Evolutionary conservation across 371 early-diverging fungal genomes (phyloP), one percentile per base, ranked within the genome.

Genomic region (Coemansia sp.): DNA sequence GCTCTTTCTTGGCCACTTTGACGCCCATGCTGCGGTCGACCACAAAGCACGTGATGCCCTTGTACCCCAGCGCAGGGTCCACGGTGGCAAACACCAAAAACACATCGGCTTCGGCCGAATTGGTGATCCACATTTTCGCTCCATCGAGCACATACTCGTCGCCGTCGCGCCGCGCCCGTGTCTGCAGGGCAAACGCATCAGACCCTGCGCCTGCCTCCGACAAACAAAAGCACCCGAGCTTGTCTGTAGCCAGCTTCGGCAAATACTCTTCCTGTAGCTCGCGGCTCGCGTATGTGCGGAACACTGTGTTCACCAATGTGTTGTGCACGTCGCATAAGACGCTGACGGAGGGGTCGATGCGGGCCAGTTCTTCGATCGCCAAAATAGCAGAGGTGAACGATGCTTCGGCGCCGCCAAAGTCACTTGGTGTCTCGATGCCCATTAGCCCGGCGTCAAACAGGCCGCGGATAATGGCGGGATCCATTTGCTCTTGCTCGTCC

Each of bases 21-120:
- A 98, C 91, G 63, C 99, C 99, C 94, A 89, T 89, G n/a, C 87
- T 88, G 82, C 93, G 93, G 63, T 98, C 97, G 18, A 97, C 95
- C 48, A 96, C 89, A 71, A 98, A 98, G 83, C 96, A 96, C 37
- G 98, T 96, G 74, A 98, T 98, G 57, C 99, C 99, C 87, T 94
- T 95, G 87, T 98, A 96, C 23, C 97, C 97, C 85, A 92, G 89
- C 68, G 88, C 85, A 21, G 94, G 94, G 74, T 96, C 97, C 56
- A 93, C 90, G 77, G 94, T 98, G 78, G 99, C 99, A 86, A 98
- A 98, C 20, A 98, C 96, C 48, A 98, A 84, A 85, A 97, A 98
- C 71, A 96, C 89, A 54, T 94, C 95, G 60, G 97, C 96, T 79
- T 96, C 96, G 50, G 74, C 85, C 21, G 91, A 89, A 84, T 93